Conservation (phyloP, 2,329 filamentous ascomycete species). For the Fusarium sp. region DNA sequence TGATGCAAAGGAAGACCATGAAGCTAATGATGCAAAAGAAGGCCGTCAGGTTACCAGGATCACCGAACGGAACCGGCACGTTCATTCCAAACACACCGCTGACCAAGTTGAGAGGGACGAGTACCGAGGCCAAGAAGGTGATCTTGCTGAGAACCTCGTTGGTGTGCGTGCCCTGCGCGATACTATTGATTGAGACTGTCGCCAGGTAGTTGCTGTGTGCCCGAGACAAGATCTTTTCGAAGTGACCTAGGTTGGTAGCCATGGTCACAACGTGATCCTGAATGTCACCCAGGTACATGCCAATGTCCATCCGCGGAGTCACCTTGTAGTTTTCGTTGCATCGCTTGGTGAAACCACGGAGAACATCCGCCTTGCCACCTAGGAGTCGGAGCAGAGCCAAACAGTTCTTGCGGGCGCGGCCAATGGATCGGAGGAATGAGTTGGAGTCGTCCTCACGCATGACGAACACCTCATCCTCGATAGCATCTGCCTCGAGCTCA, state of each 20-base stretch:
- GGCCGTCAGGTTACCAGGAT: conserved; percentile 60
- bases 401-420: conserved; percentile 91
- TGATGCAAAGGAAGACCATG: conserved; percentile 65
- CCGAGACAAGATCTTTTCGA: conserved; percentile 96
- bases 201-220: conserved; percentile 97
- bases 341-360: conserved; percentile 96
- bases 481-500: conserved; percentile 88
- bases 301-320: conserved; percentile 95
- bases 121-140: conserved; percentile 90
- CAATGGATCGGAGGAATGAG: conserved; percentile 87
- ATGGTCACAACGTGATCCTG: conserved; percentile 99
- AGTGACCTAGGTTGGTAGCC: conserved; percentile 96
- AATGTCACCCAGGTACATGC: conserved; percentile 95
- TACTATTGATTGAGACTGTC: conserved; percentile 91
- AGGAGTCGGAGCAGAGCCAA: conserved; percentile 93
- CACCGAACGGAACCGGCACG: conserved; percentile 76
- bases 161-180: conserved; percentile 86
- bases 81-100: conserved; percentile 93
- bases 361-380: conserved; percentile 97
- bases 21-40: conserved; percentile 45
- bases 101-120: conserved; percentile 95
- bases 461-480: conserved; percentile 96
- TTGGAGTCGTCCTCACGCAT: conserved; percentile 91
- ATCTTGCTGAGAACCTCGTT: conserved; percentile 95
- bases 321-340: conserved; percentile 98